phyloP scores from a whole-genome alignment of 768 basidiomycete species.

The Xerocomellus intermedius region DNA sequence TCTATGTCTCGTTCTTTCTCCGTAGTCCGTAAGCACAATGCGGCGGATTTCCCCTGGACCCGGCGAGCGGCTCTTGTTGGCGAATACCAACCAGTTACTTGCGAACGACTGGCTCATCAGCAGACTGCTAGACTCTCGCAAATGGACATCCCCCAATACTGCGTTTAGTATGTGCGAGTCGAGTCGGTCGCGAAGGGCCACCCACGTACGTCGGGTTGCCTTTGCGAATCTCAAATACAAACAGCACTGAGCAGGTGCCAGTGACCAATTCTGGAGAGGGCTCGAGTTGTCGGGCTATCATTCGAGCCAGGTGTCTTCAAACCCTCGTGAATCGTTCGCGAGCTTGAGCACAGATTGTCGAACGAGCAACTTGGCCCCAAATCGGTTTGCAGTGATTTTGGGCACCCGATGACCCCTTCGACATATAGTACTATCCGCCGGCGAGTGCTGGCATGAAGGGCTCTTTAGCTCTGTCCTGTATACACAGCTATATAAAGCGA shows the following conservation, averaged over 20 bases:
- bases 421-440: background rate
- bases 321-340: too few species aligned
- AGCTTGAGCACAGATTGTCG: too few species aligned
- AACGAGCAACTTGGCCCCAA: too few species aligned
- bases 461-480: background rate
- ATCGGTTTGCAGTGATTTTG: too few species aligned
- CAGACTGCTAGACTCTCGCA: background rate
- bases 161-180: background rate
- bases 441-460: too few species aligned
- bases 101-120: background rate
- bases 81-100: background rate
- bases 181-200: background rate
- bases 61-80: background rate
- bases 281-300: background rate
- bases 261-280: background rate
- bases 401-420: background rate
- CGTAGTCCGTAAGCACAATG: background rate
- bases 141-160: background rate
- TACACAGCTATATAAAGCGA: too few species aligned
- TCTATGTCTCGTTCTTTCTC: slow-evolving; percentile 10
- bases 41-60: too few species aligned
- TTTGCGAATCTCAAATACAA: background rate
- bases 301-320: background rate
- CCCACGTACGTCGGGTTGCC: background rate
- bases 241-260: too few species aligned